phyloP scores from a whole-genome alignment of 768 basidiomycete species.

The Tricholoma bakamatsutake region DNA sequence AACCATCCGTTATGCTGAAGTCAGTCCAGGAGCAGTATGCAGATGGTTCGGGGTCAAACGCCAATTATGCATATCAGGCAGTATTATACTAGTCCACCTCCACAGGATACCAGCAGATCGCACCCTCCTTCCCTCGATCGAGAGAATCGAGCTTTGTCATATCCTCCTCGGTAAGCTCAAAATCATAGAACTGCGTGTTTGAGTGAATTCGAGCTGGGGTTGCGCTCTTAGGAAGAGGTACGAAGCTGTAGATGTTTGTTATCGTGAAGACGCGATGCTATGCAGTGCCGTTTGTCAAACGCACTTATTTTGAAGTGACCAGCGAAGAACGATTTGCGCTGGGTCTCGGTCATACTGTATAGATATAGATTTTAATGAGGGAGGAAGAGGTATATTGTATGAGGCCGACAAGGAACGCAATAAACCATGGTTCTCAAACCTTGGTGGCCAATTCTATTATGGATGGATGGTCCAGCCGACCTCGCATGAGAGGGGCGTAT shows the following conservation, averaged over 20 bases:
- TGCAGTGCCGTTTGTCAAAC: conserved; percentile 15
- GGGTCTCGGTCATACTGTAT: conserved; percentile 51
- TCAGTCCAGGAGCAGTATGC: not conserved
- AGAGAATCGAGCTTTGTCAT: conserved; percentile 60
- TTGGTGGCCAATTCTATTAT: conserved; percentile 53
- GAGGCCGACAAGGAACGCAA: not conserved
- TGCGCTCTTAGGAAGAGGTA: conserved; percentile 80
- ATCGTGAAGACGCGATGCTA: not conserved
- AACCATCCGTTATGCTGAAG: not conserved
- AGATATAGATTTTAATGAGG: not conserved
- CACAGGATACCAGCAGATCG: conserved; percentile 83
- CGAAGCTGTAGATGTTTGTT: conserved; percentile 40
- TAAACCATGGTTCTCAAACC: conserved; percentile 31
- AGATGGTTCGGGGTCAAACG: not conserved
- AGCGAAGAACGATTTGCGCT: conserved; percentile 81
- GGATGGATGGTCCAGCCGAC: conserved; percentile 46
- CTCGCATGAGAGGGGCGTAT: conserved; percentile 71
- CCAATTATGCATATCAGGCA: not conserved
- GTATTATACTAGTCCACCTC: conserved; percentile 40
- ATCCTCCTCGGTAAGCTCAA: conserved; percentile 60
- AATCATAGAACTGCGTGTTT: conserved; percentile 73
- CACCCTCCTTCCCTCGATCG: conserved; percentile 68
- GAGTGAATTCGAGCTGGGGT: conserved; percentile 64
- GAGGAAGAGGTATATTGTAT: not conserved
- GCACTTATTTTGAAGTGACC: conserved; percentile 84